These are phyloP conservation scores for Rugosomyces carneus DNA, from an alignment of 1,284 basidiomycete species.

Conservation along the genomic window DNA sequence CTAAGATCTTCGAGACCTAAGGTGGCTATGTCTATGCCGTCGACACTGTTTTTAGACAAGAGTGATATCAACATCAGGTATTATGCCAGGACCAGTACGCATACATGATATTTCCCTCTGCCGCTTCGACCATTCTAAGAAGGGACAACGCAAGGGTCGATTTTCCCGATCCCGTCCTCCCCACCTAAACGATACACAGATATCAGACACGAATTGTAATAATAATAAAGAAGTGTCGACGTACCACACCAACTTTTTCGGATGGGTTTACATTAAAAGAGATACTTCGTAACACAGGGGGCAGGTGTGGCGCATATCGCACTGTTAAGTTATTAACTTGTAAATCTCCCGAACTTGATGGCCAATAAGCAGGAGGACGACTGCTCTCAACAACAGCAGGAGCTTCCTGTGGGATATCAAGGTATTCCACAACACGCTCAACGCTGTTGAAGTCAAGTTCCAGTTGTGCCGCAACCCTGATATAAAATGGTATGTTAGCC, in stretches of 20 bases:
- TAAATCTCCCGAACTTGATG: conserved; percentile 53
- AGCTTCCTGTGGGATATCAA: conserved; percentile 74
- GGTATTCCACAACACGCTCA: conserved; percentile 80
- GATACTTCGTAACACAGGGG: conserved; percentile 61
- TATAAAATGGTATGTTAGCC: neutral
- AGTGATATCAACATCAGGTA: neutral
- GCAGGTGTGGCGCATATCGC: conserved; percentile 69
- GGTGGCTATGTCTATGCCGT: conserved; percentile 76
- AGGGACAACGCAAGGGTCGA: conserved; percentile 73
- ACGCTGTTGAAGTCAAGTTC: conserved; percentile 76
- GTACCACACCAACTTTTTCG: conserved; percentile 73
- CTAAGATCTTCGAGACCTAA: conserved; percentile 82
- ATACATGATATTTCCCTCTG: conserved; percentile 63
- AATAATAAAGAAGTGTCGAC: conserved; percentile 14
- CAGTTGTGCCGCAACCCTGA: conserved; percentile 56
- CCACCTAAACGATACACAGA: conserved; percentile 35
- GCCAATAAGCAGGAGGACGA: conserved; percentile 74
- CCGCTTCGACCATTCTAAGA: conserved; percentile 76
- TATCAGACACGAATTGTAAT: neutral
- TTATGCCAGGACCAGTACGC: conserved; percentile 14
- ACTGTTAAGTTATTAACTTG: conserved; percentile 62
- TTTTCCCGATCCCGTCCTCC: conserved; percentile 66
- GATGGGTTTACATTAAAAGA: conserved; percentile 66
- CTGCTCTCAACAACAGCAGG: conserved; percentile 53
- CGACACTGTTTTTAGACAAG: conserved; percentile 45